These are phyloP conservation scores for Basipetospora sp. DNA, from an alignment of 2,329 filamentous ascomycete genomes.

Conservation along the genomic window DNA sequence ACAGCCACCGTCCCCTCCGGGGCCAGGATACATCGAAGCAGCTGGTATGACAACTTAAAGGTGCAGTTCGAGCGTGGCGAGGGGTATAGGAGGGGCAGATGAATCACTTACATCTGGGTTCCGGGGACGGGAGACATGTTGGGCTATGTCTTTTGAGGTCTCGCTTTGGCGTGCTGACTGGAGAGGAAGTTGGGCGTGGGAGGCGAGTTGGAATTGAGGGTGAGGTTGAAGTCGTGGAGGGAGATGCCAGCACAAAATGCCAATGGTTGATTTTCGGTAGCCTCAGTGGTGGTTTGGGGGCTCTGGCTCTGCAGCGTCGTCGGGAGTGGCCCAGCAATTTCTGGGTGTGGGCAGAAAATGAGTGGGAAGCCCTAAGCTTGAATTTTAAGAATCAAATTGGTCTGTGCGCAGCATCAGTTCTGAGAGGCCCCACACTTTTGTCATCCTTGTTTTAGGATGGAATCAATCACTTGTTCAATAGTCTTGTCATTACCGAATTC, in stretches of 20 bases:
- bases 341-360: conserved; percentile 6
- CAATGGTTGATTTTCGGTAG: conserved; percentile 6
- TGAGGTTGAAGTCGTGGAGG: neutral
- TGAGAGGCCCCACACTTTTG: too few relatives aligned
- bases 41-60: too few relatives aligned
- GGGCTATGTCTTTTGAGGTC: conserved; percentile 4
- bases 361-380: conserved; percentile 5
- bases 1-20: too few relatives aligned
- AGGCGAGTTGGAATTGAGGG: neutral
- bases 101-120: conserved; percentile 44
- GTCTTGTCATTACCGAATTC: too few relatives aligned
- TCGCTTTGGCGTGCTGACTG: neutral
- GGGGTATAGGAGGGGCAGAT: conserved; percentile 5
- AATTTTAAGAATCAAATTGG: conserved; percentile 1
- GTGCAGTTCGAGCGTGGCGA: conserved; percentile 1
- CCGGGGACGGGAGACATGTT: conserved; percentile 31
- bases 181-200: too few relatives aligned
- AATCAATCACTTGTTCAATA: too few relatives aligned
- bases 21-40: neutral
- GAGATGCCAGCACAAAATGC: conserved; percentile 6
- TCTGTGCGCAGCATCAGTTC: conserved; percentile 3
- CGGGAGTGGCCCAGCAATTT: conserved; percentile 1
- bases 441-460: too few relatives aligned
- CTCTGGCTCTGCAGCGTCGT: neutral
- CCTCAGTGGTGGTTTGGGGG: conserved; percentile 2